These are phyloP conservation scores for Bauhinia variegata DNA, from an alignment of 306 rosid species.

Conservation along the genomic window DNA sequence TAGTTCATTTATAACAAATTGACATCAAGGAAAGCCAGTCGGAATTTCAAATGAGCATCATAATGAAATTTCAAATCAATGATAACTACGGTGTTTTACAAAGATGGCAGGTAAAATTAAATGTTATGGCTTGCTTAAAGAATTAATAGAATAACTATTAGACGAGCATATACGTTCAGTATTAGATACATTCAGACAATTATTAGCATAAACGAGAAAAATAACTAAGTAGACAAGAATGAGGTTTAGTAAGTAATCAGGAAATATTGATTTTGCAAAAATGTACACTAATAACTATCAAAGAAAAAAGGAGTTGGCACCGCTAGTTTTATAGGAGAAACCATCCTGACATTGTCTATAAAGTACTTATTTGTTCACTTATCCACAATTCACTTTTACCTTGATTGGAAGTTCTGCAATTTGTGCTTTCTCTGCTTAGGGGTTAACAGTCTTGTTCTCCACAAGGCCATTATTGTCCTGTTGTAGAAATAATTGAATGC, in stretches of 20 bases:
- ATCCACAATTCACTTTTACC: too few relatives aligned
- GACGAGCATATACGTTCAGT: too few relatives aligned
- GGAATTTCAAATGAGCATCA: not conserved
- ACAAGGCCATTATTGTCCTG: too few relatives aligned
- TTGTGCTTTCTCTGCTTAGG: too few relatives aligned
- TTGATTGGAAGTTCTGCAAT: too few relatives aligned
- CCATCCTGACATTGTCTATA: not conserved
- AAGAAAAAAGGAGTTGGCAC: not conserved
- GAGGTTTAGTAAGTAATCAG: not conserved
- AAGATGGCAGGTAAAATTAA: not conserved
- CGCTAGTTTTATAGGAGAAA: not conserved
- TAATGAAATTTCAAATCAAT: slow-evolving; percentile 8
- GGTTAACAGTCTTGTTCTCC: too few relatives aligned
- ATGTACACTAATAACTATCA: not conserved
- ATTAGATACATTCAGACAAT: too few relatives aligned
- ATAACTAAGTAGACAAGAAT: not conserved
- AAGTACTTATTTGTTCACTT: not conserved
- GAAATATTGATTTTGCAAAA: slow-evolving; percentile 11
- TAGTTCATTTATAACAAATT: slow-evolving; percentile 1
- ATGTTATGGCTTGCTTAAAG: not conserved
- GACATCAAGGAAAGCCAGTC: not conserved
- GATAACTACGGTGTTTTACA: not conserved
- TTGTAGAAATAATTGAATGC: too few relatives aligned
- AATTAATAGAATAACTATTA: too few relatives aligned
- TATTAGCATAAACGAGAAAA: not conserved